A percentile compares a stretch with the other conserved stretches of the same genome.
phyloP scores from a whole-genome alignment of 2,329 filamentous ascomycete species.

The Paecilomyces sp. region DNA sequence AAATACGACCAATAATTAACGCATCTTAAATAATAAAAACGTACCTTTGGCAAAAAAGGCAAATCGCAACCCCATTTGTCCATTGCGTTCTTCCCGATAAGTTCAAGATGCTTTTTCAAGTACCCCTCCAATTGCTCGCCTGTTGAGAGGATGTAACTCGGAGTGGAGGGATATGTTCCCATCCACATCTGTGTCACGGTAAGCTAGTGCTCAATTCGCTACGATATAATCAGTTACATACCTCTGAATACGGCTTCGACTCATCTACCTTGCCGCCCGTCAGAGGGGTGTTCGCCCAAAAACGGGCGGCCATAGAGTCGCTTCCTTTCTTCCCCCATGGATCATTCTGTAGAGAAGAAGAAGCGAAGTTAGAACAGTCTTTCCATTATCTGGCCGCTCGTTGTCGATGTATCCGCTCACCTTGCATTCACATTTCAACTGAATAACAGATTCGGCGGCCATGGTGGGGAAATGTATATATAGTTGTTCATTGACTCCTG shows the following conservation, averaged over 20 bases:
- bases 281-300: constrained; percentile 60
- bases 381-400: not conserved
- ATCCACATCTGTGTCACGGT: constrained; percentile 57
- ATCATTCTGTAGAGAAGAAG: constrained; percentile 48
- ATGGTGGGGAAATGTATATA: constrained; percentile 1
- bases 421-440: constrained; percentile 20
- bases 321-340: constrained; percentile 64
- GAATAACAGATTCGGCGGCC: constrained; percentile 14
- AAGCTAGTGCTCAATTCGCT: not conserved
- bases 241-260: constrained; percentile 56
- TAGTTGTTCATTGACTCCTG: not conserved
- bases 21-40: not conserved
- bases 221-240: constrained; percentile 19
- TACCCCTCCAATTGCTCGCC: constrained; percentile 60
- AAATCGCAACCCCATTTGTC: constrained; percentile 58
- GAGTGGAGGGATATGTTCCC: constrained; percentile 66
- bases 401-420: constrained; percentile 1
- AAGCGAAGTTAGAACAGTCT: not conserved
- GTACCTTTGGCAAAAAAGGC: constrained; percentile 64
- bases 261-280: constrained; percentile 59
- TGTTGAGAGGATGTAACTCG: constrained; percentile 56
- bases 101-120: constrained; percentile 54
- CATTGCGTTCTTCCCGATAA: constrained; percentile 57
- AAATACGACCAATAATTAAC: too few relatives aligned
- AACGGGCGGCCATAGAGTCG: constrained; percentile 57